A percentile compares a stretch with the other conserved stretches of the same genome.
Evolutionary conservation across 148 eudicot genomes (phyloP).

Genomic region (Cornus controversa): DNA sequence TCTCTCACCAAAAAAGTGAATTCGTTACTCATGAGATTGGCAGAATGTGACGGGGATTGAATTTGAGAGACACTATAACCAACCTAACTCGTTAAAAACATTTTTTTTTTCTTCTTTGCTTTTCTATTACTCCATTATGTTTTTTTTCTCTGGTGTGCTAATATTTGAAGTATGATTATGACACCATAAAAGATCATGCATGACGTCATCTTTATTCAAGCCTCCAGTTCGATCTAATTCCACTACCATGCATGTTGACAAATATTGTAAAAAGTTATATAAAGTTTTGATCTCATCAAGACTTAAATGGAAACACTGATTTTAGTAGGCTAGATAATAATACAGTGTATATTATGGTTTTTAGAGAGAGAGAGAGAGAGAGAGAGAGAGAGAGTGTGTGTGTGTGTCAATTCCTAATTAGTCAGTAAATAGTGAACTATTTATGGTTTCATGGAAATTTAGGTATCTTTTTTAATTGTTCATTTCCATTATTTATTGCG

Average conservation of each 20-base stretch:
- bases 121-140: too few species aligned
- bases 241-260: neutral
- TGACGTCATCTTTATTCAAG: neutral
- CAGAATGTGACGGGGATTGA: neutral
- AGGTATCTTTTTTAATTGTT: neutral
- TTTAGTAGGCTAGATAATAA: neutral
- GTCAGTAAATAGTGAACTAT: too few species aligned
- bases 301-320: neutral
- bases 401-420: neutral
- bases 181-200: neutral
- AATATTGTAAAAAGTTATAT: neutral
- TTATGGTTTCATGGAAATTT: neutral
- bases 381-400: too few species aligned
- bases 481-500: neutral
- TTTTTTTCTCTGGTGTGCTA: neutral
- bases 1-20: too few species aligned
- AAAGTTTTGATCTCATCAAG: neutral
- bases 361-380: slow-evolving; percentile 1
- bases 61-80: neutral
- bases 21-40: neutral
- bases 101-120: too few species aligned
- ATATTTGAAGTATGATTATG: neutral
- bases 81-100: neutral
- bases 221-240: neutral
- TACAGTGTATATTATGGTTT: neutral